A percentile compares a stretch with the other conserved stretches of the same genome.
Evolutionary conservation across 2,329 filamentous ascomycete genomes (phyloP).

Genomic region (Diplodia corticola): DNA sequence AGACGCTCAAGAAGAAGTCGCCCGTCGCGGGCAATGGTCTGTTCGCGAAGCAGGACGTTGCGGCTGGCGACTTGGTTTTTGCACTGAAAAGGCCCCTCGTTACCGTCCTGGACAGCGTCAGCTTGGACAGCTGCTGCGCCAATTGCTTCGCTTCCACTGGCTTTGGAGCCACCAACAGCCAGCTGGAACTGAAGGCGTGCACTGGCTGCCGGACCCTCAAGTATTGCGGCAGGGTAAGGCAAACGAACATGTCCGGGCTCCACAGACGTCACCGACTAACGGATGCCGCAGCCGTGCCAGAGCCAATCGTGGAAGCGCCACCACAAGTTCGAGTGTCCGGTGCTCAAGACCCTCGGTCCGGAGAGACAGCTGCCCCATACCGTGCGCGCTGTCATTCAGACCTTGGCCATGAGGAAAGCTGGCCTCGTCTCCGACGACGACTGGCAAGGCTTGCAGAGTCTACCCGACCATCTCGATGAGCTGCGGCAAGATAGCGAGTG

Average conservation of each 20-base stretch:
- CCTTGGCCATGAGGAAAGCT: conserved; percentile 50
- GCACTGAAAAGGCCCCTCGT: conserved; percentile 54
- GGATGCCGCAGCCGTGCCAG: conserved; percentile 55
- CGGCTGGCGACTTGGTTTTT: conserved; percentile 52
- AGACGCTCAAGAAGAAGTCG: conserved; percentile 27
- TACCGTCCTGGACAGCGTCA: conserved; percentile 54
- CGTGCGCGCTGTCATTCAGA: conserved; percentile 56
- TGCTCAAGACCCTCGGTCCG: conserved; percentile 26
- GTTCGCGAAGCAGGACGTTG: conserved; percentile 53
- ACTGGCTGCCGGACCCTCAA: conserved; percentile 58
- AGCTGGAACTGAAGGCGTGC: conserved; percentile 53
- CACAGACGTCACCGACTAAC: background rate
- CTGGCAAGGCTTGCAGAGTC: conserved; percentile 45
- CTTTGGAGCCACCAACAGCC: conserved; percentile 23
- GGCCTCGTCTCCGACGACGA: conserved; percentile 40
- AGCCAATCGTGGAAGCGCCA: conserved; percentile 58
- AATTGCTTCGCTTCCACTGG: conserved; percentile 52
- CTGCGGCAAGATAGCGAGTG: conserved; percentile 43
- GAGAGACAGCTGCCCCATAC: conserved; percentile 53
- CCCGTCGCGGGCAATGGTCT: conserved; percentile 52
- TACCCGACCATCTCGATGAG: conserved; percentile 53
- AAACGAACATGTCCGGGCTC: background rate
- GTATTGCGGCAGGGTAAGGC: conserved; percentile 60
- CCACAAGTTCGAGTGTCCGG: conserved; percentile 61
- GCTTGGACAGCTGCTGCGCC: conserved; percentile 57